Percentiles rank a stretch among this genome's conserved stretches.
Evolutionary conservation across 495 filamentous ascomycete genomes (phyloP).

Genomic region (Talaromyces trachyspermus): DNA sequence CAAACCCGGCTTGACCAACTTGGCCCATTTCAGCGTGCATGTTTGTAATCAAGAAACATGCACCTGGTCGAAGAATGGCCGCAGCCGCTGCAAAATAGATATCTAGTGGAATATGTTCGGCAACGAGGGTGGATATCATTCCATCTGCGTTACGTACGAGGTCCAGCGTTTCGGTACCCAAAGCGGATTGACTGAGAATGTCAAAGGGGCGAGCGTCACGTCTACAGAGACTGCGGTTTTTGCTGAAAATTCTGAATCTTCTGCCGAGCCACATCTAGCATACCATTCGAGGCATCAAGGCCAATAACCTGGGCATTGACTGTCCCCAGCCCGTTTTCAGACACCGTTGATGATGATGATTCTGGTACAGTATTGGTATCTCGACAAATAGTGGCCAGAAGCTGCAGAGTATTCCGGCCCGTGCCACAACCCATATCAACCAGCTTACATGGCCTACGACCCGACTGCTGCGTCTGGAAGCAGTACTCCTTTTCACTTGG

Average conservation of each 20-base stretch:
- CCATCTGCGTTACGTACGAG: slow-evolving; percentile 27
- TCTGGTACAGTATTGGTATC: neutral
- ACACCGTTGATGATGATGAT: too few species aligned
- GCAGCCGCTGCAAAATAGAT: slow-evolving; percentile 49
- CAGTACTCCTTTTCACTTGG: slow-evolving; percentile 13
- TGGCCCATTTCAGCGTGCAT: slow-evolving; percentile 68
- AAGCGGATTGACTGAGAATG: slow-evolving; percentile 23
- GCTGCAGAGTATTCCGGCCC: slow-evolving; percentile 56
- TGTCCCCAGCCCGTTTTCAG: too few species aligned
- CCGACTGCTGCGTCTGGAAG: neutral
- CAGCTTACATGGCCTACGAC: slow-evolving; percentile 22
- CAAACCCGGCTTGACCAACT: slow-evolving; percentile 60
- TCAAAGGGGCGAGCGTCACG: slow-evolving; percentile 19
- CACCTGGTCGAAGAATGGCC: slow-evolving; percentile 40
- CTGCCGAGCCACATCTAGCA: slow-evolving; percentile 49
- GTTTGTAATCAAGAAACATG: slow-evolving; percentile 57
- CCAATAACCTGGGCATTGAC: slow-evolving; percentile 32
- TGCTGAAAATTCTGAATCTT: slow-evolving; percentile 11
- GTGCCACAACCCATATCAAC: slow-evolving; percentile 64
- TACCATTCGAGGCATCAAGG: slow-evolving; percentile 43
- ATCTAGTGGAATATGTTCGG: slow-evolving; percentile 57
- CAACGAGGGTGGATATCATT: slow-evolving; percentile 57
- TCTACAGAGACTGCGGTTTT: neutral
- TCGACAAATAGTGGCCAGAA: slow-evolving; percentile 27
- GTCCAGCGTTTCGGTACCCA: neutral